Conservation (phyloP, 129 eudicot species). For the Flaveria robusta region DNA sequence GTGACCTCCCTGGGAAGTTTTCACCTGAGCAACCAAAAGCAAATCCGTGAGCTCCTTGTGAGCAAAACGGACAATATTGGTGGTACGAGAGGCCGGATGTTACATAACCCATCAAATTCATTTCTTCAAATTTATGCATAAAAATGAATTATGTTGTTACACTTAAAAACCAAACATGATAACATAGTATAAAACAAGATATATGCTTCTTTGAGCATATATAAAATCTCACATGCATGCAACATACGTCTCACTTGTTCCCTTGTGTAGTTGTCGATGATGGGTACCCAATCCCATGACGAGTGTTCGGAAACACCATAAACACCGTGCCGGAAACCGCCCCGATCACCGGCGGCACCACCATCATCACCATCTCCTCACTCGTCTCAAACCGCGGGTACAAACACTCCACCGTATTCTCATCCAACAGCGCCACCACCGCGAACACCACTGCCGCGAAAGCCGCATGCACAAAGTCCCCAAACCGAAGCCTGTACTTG, state of each 20-base stretch:
- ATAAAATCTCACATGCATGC: background rate
- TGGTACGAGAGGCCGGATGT: no score
- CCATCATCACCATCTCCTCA: slow-evolving; percentile 55
- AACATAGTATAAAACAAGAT: background rate
- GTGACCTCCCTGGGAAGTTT: no score
- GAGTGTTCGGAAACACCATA: slow-evolving; percentile 53
- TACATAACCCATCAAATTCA: no score
- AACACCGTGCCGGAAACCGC: slow-evolving; percentile 51
- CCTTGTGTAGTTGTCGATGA: background rate
- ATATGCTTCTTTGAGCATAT: background rate
- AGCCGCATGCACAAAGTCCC: slow-evolving; percentile 68
- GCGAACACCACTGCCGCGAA: slow-evolving; percentile 50
- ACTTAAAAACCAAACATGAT: slow-evolving; percentile 10
- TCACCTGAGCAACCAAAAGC: no score
- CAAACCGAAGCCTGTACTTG: slow-evolving; percentile 47
- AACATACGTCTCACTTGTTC: background rate
- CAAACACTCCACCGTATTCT: slow-evolving; percentile 60
- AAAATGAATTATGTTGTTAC: background rate
- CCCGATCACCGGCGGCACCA: slow-evolving; percentile 68
- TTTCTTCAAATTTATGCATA: background rate
- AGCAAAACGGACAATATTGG: no score
- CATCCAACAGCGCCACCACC: slow-evolving; percentile 59
- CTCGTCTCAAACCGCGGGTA: slow-evolving; percentile 55
- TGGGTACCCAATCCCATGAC: slow-evolving; percentile 83
- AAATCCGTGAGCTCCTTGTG: no score